Conservation (phyloP, 1,139 yeast genomes). For the Kazachstania sp. region DNA sequence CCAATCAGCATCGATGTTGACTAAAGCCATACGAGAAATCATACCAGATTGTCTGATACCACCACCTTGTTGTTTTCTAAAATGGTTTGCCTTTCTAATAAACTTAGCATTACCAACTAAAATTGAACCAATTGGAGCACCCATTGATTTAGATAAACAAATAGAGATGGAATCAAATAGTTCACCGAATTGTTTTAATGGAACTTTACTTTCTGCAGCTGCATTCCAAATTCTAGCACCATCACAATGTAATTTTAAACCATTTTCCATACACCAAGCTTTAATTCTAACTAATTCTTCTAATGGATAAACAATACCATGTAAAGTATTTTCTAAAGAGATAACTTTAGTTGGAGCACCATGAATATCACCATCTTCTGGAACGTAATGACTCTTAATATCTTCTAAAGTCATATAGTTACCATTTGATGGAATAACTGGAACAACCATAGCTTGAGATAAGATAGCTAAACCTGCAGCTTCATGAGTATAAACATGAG, state of each 20-base stretch:
- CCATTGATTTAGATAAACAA: conserved; percentile 83
- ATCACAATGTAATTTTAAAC: conserved; percentile 70
- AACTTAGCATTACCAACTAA: conserved; percentile 60
- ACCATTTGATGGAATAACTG: conserved; percentile 71
- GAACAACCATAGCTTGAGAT: conserved; percentile 87
- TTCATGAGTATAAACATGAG: conserved; percentile 76
- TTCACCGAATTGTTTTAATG: conserved; percentile 63
- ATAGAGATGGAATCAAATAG: conserved; percentile 82
- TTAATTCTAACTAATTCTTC: conserved; percentile 72
- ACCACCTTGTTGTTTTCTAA: conserved; percentile 91
- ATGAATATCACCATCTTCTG: conserved; percentile 80
- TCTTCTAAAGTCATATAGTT: conserved; percentile 73
- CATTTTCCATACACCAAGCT: conserved; percentile 57
- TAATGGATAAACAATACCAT: conserved; percentile 76
- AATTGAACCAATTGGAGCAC: conserved; percentile 92
- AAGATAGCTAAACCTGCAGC: conserved; percentile 88
- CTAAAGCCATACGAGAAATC: conserved; percentile 70
- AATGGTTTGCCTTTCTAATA: conserved; percentile 71
- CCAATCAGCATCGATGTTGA: conserved; percentile 77
- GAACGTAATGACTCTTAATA: conserved; percentile 52
- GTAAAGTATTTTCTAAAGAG: conserved; percentile 80
- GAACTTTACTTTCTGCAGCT: conserved; percentile 60
- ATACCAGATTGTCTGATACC: conserved; percentile 89
- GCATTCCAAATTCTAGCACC: conserved; percentile 98
- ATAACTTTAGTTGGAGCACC: conserved; percentile 81